These are phyloP conservation scores for Cladorrhinum sp. DNA, from an alignment of 2,329 filamentous ascomycete genomes.

Conservation along the genomic window DNA sequence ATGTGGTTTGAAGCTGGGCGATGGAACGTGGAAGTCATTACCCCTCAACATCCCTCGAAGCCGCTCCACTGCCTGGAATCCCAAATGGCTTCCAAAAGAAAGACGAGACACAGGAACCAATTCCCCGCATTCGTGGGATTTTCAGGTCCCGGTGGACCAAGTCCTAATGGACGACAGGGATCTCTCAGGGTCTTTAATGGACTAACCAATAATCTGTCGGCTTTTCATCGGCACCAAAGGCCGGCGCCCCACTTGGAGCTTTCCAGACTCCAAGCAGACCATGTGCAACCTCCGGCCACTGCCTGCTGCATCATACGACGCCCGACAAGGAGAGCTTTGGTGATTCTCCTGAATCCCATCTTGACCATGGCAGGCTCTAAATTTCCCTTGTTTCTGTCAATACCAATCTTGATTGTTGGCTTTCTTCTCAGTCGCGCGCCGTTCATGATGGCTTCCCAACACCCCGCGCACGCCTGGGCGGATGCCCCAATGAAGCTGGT, in stretches of 20 bases:
- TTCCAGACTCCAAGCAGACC: neutral
- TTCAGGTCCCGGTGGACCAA: too few species aligned
- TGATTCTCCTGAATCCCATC: neutral
- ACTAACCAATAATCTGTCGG: neutral
- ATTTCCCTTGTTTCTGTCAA: slow-evolving; percentile 22
- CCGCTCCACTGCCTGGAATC: too few species aligned
- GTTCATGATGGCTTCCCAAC: slow-evolving; percentile 37
- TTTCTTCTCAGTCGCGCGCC: slow-evolving; percentile 38
- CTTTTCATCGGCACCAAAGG: neutral
- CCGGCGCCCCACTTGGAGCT: slow-evolving; percentile 3
- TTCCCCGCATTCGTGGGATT: neutral
- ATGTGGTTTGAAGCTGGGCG: too few species aligned
- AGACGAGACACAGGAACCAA: too few species aligned
- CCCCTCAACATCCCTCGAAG: too few species aligned
- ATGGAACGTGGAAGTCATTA: too few species aligned
- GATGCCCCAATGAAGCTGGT: slow-evolving; percentile 55
- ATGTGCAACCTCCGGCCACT: neutral
- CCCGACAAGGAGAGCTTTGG: neutral
- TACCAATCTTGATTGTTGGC: slow-evolving; percentile 31
- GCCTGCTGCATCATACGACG: slow-evolving; percentile 20
- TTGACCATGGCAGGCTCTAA: slow-evolving; percentile 19
- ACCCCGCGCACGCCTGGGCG: slow-evolving; percentile 46
- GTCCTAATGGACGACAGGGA: too few species aligned
- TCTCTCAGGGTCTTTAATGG: neutral
- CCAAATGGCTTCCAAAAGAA: too few species aligned